Evolutionary conservation across 768 basidiomycete genomes (phyloP).

Genomic region (Auricularia heimuer): DNA sequence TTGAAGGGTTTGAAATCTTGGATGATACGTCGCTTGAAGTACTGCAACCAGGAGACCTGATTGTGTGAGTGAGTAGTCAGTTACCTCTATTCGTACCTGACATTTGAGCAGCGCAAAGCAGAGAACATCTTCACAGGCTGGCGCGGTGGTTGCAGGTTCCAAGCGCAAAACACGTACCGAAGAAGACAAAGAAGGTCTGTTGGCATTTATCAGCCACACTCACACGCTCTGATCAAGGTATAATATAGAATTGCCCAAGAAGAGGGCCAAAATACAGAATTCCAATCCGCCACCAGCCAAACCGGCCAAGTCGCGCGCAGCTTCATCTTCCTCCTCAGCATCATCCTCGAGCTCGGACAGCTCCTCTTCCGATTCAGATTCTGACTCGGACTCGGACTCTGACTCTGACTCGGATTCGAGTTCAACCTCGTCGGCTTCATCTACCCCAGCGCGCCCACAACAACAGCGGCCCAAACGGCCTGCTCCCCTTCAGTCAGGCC

Average conservation of each 20-base stretch:
- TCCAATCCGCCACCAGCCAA: not conserved
- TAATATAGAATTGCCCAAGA: too few species aligned
- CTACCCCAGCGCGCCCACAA: conserved; percentile 10
- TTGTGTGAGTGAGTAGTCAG: not conserved
- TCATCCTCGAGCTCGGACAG: conserved; percentile 23
- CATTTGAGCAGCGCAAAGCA: not conserved
- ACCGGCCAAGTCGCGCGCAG: not conserved
- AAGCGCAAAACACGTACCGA: not conserved
- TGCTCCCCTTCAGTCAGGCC: conserved; percentile 6
- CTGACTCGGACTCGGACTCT: conserved; percentile 16
- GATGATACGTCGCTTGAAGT: not conserved
- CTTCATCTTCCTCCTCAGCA: conserved; percentile 15
- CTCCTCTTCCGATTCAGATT: conserved; percentile 11
- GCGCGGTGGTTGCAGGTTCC: too few species aligned
- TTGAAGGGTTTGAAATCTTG: not conserved
- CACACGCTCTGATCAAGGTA: too few species aligned
- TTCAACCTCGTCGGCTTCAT: not conserved
- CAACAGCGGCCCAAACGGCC: conserved; percentile 10
- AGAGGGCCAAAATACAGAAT: not conserved
- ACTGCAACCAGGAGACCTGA: not conserved
- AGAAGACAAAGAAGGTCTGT: not conserved
- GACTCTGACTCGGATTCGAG: not conserved
- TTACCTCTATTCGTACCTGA: not conserved
- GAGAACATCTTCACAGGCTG: too few species aligned
- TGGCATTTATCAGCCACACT: too few species aligned